Conservation (phyloP, 2,329 filamentous ascomycete species). For the Bretziella fagacearum region DNA sequence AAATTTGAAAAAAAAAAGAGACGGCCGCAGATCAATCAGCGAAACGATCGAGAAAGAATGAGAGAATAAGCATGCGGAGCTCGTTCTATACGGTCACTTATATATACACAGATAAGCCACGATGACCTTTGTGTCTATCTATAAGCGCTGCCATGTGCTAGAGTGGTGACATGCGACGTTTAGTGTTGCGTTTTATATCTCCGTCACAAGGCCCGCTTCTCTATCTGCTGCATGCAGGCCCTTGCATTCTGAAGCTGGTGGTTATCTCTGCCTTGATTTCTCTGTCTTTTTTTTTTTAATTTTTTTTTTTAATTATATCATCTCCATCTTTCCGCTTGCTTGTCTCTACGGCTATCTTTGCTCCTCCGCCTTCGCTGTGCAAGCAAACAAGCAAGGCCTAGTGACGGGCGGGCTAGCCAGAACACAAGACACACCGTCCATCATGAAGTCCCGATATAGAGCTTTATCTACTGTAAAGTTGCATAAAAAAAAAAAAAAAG, state of each 20-base stretch:
- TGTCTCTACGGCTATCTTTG: not conserved
- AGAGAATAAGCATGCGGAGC: not conserved
- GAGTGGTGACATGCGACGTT: not conserved
- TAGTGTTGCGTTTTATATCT: not conserved
- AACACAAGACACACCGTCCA: not conserved
- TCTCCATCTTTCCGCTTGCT: not conserved
- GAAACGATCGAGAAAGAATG: not conserved
- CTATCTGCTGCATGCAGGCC: not conserved
- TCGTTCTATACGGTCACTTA: not conserved
- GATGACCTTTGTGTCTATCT: not conserved
- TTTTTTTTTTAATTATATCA: no score
- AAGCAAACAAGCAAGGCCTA: not conserved
- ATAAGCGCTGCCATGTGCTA: not conserved
- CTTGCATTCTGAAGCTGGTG: not conserved
- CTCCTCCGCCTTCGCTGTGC: conserved; percentile 1
- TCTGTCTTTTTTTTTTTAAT: no score
- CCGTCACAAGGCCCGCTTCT: not conserved
- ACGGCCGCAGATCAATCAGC: not conserved
- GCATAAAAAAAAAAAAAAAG: not conserved
- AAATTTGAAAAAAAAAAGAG: no score
- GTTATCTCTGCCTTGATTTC: not conserved
- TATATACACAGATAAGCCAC: not conserved
- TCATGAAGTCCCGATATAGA: not conserved
- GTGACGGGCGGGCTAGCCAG: not conserved
- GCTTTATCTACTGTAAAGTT: not conserved